phyloP scores from a whole-genome alignment of 2,329 filamentous ascomycete species.

The Alternaria sp. region DNA sequence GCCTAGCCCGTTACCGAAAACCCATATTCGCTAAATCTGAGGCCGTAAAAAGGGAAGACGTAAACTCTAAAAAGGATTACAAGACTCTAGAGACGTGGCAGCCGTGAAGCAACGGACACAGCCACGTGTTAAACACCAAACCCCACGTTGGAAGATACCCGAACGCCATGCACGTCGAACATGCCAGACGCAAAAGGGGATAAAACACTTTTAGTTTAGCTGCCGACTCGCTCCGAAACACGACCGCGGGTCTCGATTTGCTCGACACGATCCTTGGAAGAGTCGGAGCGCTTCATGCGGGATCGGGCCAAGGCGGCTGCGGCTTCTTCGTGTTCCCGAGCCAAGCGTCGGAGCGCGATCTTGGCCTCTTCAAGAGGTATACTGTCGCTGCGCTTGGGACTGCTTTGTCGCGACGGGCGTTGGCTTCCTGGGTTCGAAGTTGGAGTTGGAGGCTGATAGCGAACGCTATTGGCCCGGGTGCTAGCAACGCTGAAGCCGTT shows the following conservation, averaged over 20 bases:
- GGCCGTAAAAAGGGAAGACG: neutral
- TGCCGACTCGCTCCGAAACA: conserved; percentile 22
- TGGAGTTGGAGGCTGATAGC: conserved; percentile 29
- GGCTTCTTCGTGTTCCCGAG: conserved; percentile 39
- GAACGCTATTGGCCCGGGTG: conserved; percentile 41
- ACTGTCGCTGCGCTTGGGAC: conserved; percentile 39
- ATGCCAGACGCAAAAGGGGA: neutral
- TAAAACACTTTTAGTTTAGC: conserved; percentile 20
- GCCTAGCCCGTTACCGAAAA: neutral
- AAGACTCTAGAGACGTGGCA: neutral
- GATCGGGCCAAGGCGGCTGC: conserved; percentile 22
- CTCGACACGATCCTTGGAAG: conserved; percentile 20
- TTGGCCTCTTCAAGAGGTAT: conserved; percentile 43
- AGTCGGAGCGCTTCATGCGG: conserved; percentile 21
- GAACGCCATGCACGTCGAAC: neutral
- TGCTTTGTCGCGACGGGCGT: conserved; percentile 35
- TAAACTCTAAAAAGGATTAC: conserved; percentile 2
- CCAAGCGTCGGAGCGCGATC: conserved; percentile 35
- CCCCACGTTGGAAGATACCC: neutral
- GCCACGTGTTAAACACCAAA: neutral
- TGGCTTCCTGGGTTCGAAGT: conserved; percentile 31
- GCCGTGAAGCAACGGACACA: neutral
- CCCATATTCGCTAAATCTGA: neutral
- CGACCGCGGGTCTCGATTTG: conserved; percentile 29
- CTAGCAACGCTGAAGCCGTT: conserved; percentile 38